phyloP scores from a whole-genome alignment of 176 grass and related monocot species.

The Oryza meridionalis region DNA sequence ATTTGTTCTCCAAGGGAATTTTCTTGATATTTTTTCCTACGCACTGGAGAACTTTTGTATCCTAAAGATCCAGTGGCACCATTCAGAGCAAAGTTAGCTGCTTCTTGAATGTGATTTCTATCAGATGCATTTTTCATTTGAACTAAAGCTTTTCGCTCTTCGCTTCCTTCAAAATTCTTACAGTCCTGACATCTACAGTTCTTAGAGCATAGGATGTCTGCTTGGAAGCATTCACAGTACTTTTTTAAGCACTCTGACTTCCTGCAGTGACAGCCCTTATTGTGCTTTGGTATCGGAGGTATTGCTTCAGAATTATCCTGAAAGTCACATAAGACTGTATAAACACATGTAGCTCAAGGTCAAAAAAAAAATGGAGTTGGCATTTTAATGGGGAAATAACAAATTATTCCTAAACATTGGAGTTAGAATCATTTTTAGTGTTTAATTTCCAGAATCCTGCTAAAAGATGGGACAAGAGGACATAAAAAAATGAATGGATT shows the following conservation, averaged over 20 bases:
- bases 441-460: not conserved
- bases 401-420: not conserved
- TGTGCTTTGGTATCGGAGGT: constrained; percentile 62
- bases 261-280: constrained; percentile 84
- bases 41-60: constrained; percentile 33
- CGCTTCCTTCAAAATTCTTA: constrained; percentile 74
- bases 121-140: constrained; percentile 57
- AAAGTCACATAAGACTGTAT: constrained; percentile 24
- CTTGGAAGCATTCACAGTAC: constrained; percentile 86
- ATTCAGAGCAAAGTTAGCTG: constrained; percentile 42
- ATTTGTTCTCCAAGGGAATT: constrained; percentile 35
- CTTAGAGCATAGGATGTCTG: constrained; percentile 79
- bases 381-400: not conserved
- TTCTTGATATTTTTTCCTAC: constrained; percentile 44
- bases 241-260: constrained; percentile 85
- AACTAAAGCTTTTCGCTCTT: constrained; percentile 59
- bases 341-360: constrained; percentile 25
- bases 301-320: constrained; percentile 66
- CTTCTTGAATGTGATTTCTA: constrained; percentile 58
- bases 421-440: not conserved
- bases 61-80: constrained; percentile 54
- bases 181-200: constrained; percentile 77
- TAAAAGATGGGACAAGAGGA: not conserved
- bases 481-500: not conserved
- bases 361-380: not conserved